Base-by-base conservation (phyloP, 805 yeast species). In the Torulaspora franciscae region DNA sequence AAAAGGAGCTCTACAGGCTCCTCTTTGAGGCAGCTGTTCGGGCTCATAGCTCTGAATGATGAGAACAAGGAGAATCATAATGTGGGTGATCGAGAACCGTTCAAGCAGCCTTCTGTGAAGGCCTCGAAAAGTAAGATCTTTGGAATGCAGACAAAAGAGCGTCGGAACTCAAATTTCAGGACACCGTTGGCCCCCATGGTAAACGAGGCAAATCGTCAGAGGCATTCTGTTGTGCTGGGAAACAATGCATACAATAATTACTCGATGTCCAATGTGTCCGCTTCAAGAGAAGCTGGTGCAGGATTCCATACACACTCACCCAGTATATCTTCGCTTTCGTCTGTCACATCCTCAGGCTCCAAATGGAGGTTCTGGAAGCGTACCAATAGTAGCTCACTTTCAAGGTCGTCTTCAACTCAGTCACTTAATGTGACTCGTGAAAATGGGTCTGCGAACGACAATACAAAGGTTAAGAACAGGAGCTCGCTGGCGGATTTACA, bases 321-420 rank as follows among this genome's bases (percentile, higher is more conserved):
- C 5, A 57, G 58, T 41, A 51, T 54, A 15, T 49, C 59, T 4
- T 55, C 62, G 2, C 43, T 48, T 17, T 48, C 61, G 6, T 54
- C 62, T 10, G 19, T 42, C 10, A 28, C 39, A 8, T 46, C 49
- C 6, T 45, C 48, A 5, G 27, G 40, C 22, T 46, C 54, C 7
- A 59, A 54, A 39, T 65, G 69, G 69, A 65, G 61, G 43, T 65
- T 65, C 42, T 65, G 69, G 69, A 62, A 61, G 38, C 33, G 42
- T 13, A 58, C 53, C 40, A 51, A 48, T 33, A 40, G 49, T 34
- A 49, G 35, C 26, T 39, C 46, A n/a, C 36, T 51, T 24, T 49
- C 55, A 9, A 51, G 52, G 17, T 49, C 55, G 5, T 19, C 48
- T 2, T 51, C 55, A 8, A 43, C 42, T 8, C 49, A 47, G 23